Base-by-base conservation (phyloP, 441 rosid genomes). In the Adansonia gregorii region DNA sequence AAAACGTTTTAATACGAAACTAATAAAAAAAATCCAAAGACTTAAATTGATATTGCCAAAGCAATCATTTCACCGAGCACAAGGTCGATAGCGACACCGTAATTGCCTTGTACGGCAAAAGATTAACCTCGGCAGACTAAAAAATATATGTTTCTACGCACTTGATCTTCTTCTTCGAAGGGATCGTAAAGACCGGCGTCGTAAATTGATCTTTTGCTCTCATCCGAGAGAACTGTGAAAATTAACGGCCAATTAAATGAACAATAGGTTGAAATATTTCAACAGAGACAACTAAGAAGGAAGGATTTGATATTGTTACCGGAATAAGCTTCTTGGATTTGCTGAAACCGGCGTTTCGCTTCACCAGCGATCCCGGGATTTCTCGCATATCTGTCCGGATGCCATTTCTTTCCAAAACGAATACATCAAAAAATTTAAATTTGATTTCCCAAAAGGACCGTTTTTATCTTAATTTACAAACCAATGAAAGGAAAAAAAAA, bases 311-410 rank as follows among this genome's bases (percentile, higher is more conserved):
- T 8, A 0, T 11, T 14, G 56, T 74, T 76, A 91, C 95, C 95
- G 14, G 93, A 83, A 64, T 91, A 91, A 2, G 95, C 95, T 80
- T 91, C 93, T 70, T 91, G 95, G 55, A 91, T 88, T 82, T 88
- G 90, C 86, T 91, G 95, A 78, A 91, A 91, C 81, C 88, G 88
- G 27, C 85, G 87, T 22, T 91, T 87, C 5, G 93, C 90, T 39
- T 91, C 93, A 22, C 88, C 89, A 4, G 86, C 88, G 6, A 75
- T 81, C 19, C 78, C 85, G 2, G 90, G 88, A 10, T 86, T 86
- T 69, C 77, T 61, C 22, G 82, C 79, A 81, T 75, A 86, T 81
- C 85, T 88, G 76, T 91, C 95, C 20, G 95, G 95, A 46, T 89
- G 95, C 95, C 95, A 91, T 82, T 86, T 89, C 95, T 89, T 71